Conservation (phyloP, 768 basidiomycete genomes). For the Mycena sanguinolenta region DNA sequence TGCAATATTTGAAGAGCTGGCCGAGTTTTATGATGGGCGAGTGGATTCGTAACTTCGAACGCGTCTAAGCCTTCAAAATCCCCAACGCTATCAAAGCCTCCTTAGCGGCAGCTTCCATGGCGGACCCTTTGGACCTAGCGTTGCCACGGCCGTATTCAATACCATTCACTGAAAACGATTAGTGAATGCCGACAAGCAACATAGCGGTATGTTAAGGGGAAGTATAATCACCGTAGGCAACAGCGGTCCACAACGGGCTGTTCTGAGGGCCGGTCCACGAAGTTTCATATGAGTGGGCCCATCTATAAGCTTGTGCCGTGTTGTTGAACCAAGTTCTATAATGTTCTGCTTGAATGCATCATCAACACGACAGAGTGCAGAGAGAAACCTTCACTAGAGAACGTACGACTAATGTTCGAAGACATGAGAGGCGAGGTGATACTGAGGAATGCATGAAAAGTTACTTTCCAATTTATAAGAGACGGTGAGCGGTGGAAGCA, state of each 20-base stretch:
- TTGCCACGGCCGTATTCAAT: slow-evolving; percentile 41
- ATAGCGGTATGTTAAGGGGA: too few relatives aligned
- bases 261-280: slow-evolving; percentile 41
- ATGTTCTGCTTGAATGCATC: not conserved
- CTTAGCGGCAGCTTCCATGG: slow-evolving; percentile 44
- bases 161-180: slow-evolving; percentile 37
- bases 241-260: slow-evolving; percentile 41
- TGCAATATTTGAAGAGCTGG: too few relatives aligned
- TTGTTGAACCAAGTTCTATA: slow-evolving; percentile 41
- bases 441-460: not conserved
- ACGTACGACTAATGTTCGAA: not conserved
- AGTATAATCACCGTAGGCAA: slow-evolving; percentile 44
- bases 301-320: slow-evolving; percentile 18
- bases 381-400: not conserved
- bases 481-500: not conserved
- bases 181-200: too few relatives aligned
- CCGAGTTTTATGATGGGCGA: too few relatives aligned
- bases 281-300: slow-evolving; percentile 29
- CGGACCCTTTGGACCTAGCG: slow-evolving; percentile 31
- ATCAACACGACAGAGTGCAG: not conserved
- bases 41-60: not conserved
- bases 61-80: not conserved
- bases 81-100: slow-evolving; percentile 25
- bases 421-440: not conserved
- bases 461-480: slow-evolving; percentile 4